Evolutionary conservation across 2,329 filamentous ascomycete genomes (phyloP).

Genomic region (Penicillium polonicum): DNA sequence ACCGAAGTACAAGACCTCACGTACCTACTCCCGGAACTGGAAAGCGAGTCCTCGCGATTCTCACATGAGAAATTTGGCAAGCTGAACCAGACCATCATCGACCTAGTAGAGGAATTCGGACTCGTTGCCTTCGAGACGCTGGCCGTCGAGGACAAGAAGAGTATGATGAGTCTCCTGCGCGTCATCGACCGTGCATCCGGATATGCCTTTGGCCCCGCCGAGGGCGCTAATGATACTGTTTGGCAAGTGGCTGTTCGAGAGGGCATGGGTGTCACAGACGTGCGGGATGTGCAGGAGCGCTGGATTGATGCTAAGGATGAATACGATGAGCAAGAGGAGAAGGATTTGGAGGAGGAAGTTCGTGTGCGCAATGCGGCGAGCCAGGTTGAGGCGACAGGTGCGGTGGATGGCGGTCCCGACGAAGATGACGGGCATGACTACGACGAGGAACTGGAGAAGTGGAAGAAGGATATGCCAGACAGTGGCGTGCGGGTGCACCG

Average conservation of each 20-base stretch:
- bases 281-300: constrained; percentile 87
- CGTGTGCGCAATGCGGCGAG: constrained; percentile 47
- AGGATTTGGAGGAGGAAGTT: constrained; percentile 72
- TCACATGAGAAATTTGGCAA: constrained; percentile 74
- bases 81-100: constrained; percentile 81
- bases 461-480: constrained; percentile 49
- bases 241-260: constrained; percentile 93
- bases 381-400: constrained; percentile 23
- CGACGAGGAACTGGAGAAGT: constrained; percentile 29
- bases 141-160: constrained; percentile 93
- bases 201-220: constrained; percentile 86
- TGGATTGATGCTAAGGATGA: constrained; percentile 91
- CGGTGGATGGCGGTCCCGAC: constrained; percentile 32
- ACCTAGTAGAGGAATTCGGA: constrained; percentile 83
- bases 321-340: constrained; percentile 76
- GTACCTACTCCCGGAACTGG: constrained; percentile 77
- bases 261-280: constrained; percentile 68
- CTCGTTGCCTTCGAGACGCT: constrained; percentile 90
- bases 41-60: constrained; percentile 70
- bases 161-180: constrained; percentile 87
- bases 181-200: constrained; percentile 90
- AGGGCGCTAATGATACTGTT: constrained; percentile 92
- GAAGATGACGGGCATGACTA: constrained; percentile 31
- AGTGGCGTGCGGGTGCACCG: constrained; percentile 71
- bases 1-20: constrained; percentile 93